Conservation (phyloP, 768 basidiomycete genomes). For the Collybia nuda region DNA sequence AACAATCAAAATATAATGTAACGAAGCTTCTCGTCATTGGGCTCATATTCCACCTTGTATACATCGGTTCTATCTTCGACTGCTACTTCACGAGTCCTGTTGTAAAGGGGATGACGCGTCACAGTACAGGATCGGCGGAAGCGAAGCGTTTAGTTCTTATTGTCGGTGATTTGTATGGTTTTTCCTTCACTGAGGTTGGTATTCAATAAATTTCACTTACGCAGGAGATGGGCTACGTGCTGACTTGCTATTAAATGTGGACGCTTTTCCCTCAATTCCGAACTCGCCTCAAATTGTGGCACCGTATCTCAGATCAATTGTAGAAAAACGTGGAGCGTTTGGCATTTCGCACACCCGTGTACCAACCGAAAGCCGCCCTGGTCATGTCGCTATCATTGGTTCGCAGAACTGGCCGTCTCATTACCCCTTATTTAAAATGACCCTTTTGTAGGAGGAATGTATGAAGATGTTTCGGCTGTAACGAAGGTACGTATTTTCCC, state of each 20-base stretch:
- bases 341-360: constrained; percentile 86
- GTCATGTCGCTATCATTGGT: constrained; percentile 89
- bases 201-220: not conserved
- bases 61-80: constrained; percentile 75
- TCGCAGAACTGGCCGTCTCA: constrained; percentile 6
- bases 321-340: constrained; percentile 68
- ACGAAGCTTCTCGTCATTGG: constrained; percentile 58
- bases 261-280: constrained; percentile 56
- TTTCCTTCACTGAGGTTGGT: not conserved
- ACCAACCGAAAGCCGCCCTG: constrained; percentile 86
- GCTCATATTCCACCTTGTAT: constrained; percentile 72
- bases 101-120: constrained; percentile 71
- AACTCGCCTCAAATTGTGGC: constrained; percentile 61
- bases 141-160: constrained; percentile 80
- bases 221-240: constrained; percentile 83
- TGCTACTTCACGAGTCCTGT: constrained; percentile 88
- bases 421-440: not conserved
- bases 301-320: constrained; percentile 71
- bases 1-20: constrained; percentile 32
- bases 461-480: constrained; percentile 87
- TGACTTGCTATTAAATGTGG: constrained; percentile 68
- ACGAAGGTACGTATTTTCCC: constrained; percentile 57
- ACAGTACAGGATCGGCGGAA: constrained; percentile 42
- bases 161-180: constrained; percentile 50
- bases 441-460: constrained; percentile 68